These are phyloP conservation scores for Populus hybrid DNA, from an alignment of 441 rosid genomes.

Conservation along the genomic window DNA sequence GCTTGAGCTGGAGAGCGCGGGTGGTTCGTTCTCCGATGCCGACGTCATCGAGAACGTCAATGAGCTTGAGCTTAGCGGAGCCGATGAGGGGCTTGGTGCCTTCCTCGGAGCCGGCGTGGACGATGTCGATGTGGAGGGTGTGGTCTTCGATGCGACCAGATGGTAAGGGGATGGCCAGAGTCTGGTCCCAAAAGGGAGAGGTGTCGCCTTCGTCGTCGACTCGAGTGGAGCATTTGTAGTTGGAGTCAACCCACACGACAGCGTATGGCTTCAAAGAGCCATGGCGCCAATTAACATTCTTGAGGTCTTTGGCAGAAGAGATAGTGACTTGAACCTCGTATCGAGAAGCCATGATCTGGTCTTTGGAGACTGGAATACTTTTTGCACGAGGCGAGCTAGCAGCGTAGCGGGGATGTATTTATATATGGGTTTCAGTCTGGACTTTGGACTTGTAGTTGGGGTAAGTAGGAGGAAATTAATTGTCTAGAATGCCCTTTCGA, in stretches of 20 bases:
- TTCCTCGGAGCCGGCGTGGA: conserved; percentile 67
- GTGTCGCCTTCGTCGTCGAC: conserved; percentile 72
- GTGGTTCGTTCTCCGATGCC: conserved; percentile 39
- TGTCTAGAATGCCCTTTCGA: background rate
- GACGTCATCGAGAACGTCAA: conserved; percentile 54
- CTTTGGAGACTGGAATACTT: background rate
- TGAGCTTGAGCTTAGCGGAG: conserved; percentile 54
- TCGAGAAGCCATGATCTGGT: conserved; percentile 30
- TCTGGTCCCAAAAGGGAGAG: conserved; percentile 59
- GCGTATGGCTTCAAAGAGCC: conserved; percentile 67
- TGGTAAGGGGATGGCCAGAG: conserved; percentile 44
- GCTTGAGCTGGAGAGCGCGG: conserved; percentile 55
- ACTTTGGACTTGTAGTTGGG: background rate
- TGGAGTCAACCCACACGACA: conserved; percentile 72
- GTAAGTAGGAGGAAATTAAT: background rate
- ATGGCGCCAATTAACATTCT: conserved; percentile 90
- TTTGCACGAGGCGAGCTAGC: background rate
- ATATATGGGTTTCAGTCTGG: background rate
- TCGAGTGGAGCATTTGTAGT: conserved; percentile 47
- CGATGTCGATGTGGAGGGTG: conserved; percentile 54
- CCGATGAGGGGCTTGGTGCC: conserved; percentile 78
- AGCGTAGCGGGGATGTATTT: background rate
- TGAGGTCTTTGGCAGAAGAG: conserved; percentile 65
- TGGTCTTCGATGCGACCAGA: conserved; percentile 40
- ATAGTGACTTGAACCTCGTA: conserved; percentile 55